A percentile compares a stretch with the other conserved stretches of the same genome.
Conservation (phyloP, 345 rosid genomes). For the Sonneratia alba region DNA sequence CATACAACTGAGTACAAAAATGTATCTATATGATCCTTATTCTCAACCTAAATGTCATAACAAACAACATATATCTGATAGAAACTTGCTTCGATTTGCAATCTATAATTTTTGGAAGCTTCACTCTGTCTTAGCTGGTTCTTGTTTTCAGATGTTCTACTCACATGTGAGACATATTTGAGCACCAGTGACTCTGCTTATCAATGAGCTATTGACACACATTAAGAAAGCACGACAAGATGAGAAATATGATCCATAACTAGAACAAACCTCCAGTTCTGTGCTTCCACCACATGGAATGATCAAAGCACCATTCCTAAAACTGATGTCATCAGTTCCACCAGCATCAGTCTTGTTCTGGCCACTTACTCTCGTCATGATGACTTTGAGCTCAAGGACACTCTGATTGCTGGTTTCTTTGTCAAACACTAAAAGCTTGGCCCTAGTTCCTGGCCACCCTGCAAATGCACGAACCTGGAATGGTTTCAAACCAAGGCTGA, state of each 20-base stretch:
- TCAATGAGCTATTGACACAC: too few species aligned
- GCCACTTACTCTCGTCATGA: conserved; percentile 48
- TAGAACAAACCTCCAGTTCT: conserved; percentile 51
- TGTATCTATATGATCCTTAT: neutral
- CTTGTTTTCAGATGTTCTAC: neutral
- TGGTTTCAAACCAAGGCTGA: conserved; percentile 22
- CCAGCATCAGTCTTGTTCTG: conserved; percentile 11
- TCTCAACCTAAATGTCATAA: neutral
- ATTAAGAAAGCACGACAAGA: too few species aligned
- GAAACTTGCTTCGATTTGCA: neutral
- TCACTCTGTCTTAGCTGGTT: too few species aligned
- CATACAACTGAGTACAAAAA: neutral
- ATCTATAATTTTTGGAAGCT: neutral
- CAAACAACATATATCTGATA: neutral
- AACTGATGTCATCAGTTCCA: conserved; percentile 36
- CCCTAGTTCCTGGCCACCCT: conserved; percentile 98
- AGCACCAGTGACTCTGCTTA: neutral
- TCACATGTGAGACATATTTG: neutral
- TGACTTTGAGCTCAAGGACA: conserved; percentile 56
- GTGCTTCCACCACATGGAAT: conserved; percentile 66
- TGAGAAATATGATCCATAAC: neutral
- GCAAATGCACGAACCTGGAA: conserved; percentile 92
- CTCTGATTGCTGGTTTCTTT: conserved; percentile 25
- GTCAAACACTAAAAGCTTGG: conserved; percentile 43
- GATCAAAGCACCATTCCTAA: conserved; percentile 42